Conservation (phyloP, 768 basidiomycete genomes). For the Rickenella mellea region DNA sequence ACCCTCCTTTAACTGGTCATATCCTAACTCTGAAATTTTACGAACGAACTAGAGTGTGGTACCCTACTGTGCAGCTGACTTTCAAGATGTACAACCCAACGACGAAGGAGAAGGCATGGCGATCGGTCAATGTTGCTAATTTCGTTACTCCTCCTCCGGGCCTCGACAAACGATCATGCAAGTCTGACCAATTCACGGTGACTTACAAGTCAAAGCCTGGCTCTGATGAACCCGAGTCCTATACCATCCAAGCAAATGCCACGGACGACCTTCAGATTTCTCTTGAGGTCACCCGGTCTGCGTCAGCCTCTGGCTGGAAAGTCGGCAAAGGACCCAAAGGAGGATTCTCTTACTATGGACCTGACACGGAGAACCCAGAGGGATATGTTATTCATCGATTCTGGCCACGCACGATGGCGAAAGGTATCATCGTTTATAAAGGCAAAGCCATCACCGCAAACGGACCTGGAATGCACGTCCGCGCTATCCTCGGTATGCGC, state of each 20-base stretch:
- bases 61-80: conserved; percentile 89
- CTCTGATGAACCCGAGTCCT: conserved; percentile 61
- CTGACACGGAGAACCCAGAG: conserved; percentile 56
- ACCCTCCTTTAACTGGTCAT: conserved; percentile 8
- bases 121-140: conserved; percentile 76
- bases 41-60: conserved; percentile 72
- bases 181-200: conserved; percentile 78
- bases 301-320: conserved; percentile 79
- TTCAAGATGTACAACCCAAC: conserved; percentile 81
- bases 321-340: conserved; percentile 81
- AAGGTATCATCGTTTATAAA: conserved; percentile 59
- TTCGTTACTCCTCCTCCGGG: conserved; percentile 68
- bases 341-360: conserved; percentile 83
- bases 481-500: conserved; percentile 97
- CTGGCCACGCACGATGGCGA: conserved; percentile 63
- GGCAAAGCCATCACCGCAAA: conserved; percentile 48
- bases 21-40: conserved; percentile 2
- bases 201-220: conserved; percentile 48
- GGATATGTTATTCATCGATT: conserved; percentile 87
- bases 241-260: conserved; percentile 71
- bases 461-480: conserved; percentile 79
- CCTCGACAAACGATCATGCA: conserved; percentile 79
- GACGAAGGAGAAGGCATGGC: conserved; percentile 71
- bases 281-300: conserved; percentile 61
- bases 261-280: conserved; percentile 73